Evolutionary conservation across 768 basidiomycete genomes (phyloP), one percentile per base, ranked within the genome.

Genomic region (Gyrodon lividus): DNA sequence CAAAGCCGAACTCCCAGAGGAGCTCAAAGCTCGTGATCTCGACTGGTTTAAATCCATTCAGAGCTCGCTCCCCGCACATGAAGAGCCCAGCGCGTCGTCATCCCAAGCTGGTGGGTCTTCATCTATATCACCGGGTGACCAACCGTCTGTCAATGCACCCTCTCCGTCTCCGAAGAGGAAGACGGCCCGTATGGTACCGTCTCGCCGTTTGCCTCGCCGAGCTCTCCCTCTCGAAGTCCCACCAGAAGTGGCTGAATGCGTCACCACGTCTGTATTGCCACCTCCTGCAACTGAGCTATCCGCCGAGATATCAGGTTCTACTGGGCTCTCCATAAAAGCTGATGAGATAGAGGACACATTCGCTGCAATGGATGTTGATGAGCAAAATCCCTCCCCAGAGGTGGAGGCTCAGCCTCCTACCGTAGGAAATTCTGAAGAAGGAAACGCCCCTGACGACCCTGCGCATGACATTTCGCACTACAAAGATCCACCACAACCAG

Each of bases 11-110:
- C 53, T 69, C 26, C 28, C 59, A 6, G 61, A 64, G 16, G 56
- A 55, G 8, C 52, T 70, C 13, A 39, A 59, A 30, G 59, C 65
- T 13, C 67, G 67, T 33, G 67, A 69, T 35, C 55, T 69, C 34
- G 59, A 67, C 37, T 69, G 63, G 59, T 70, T 59, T 23, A 69
- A 58, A 38, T 48, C 59, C 0, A 54, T 50, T 19, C 68, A 56
- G 23, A 35, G 10, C 6, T 4, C 14, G 5, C 23, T n/a, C 2
- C 8, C 26, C 16, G 33, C 12, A 22, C 42, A 48, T 3, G 46
- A 40, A 10, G 55, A 48, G 0, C 20, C 35, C 31, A n/a, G 7
- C 16, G 13, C 20, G 30, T 22, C 55, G 7, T 30, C 40, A 7
- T 43, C 43, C 38, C 48, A 34, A 28, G 30, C 9, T 4, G 31